Evolutionary conservation across 345 rosid genomes (phyloP).

Genomic region (Abelmoschus esculentus): DNA sequence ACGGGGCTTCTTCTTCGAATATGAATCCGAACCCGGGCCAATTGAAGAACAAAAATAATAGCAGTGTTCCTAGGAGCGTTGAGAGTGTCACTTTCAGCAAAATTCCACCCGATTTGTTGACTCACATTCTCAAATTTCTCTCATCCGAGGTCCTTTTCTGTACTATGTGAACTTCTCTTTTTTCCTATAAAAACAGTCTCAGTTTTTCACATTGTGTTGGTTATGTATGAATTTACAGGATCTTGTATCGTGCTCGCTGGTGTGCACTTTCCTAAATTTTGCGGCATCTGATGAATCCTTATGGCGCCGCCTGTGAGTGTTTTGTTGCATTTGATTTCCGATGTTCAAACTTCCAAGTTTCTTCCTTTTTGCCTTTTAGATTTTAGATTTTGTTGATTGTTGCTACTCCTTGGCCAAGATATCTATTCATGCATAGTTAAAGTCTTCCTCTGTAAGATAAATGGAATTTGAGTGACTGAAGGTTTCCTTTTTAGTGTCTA

Average conservation of each 20-base stretch:
- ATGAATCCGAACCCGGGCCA: conserved; percentile 11
- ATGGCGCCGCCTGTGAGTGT: conserved; percentile 88
- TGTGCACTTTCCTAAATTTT: conserved; percentile 58
- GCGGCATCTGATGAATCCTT: conserved; percentile 87
- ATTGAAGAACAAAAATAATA: conserved; percentile 12
- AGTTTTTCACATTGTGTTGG: not conserved
- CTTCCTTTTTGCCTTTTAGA: not conserved
- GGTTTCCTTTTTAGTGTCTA: not conserved
- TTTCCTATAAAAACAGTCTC: not conserved
- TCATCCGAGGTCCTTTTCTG: conserved; percentile 62
- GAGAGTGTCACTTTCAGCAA: conserved; percentile 63
- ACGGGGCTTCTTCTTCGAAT: conserved; percentile 10
- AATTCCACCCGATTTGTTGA: conserved; percentile 72
- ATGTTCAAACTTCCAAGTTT: not conserved
- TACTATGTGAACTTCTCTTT: not conserved
- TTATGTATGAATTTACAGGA: conserved; percentile 37
- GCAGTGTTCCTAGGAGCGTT: conserved; percentile 30
- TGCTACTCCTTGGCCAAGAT: not conserved
- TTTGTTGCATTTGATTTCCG: not conserved
- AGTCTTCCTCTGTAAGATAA: not conserved
- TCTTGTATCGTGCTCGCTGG: conserved; percentile 77
- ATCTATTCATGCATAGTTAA: not conserved
- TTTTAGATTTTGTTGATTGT: not conserved
- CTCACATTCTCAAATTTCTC: conserved; percentile 78
- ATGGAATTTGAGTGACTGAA: not conserved